Evolutionary conservation across 495 filamentous ascomycete genomes (phyloP).

Genomic region (Lichenothelia convexa): DNA sequence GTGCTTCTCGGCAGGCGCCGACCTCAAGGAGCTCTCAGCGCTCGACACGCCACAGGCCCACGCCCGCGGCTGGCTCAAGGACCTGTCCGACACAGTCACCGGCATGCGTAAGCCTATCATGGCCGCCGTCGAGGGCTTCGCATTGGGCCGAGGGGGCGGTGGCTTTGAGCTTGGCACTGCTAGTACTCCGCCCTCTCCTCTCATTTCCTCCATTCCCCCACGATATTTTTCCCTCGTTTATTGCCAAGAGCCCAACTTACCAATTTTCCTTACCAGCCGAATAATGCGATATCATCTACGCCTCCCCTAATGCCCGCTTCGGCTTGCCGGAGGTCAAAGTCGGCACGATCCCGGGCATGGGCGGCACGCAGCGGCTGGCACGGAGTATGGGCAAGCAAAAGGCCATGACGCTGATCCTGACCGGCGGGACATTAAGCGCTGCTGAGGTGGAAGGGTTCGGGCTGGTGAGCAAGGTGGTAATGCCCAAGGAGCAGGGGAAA

Average conservation of each 20-base stretch:
- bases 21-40: constrained; percentile 20
- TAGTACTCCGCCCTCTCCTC: constrained; percentile 3
- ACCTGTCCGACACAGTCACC: constrained; percentile 18
- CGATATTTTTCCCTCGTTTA: too few relatives aligned
- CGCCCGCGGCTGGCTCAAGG: constrained; percentile 18
- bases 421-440: constrained; percentile 3
- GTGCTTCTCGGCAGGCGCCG: constrained; percentile 25
- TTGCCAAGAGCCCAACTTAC: too few relatives aligned
- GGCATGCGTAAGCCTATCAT: constrained; percentile 5
- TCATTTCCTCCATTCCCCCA: too few relatives aligned
- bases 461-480: constrained; percentile 6
- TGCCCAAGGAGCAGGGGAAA: constrained; percentile 2
- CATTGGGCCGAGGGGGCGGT: constrained; percentile 7
- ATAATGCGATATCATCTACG: constrained; percentile 28
- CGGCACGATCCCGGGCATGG: constrained; percentile 26
- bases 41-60: constrained; percentile 17
- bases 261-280: constrained; percentile 6
- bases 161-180: constrained; percentile 11
- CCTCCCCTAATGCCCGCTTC: constrained; percentile 18
- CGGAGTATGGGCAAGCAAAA: constrained; percentile 24
- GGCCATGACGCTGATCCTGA: constrained; percentile 11
- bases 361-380: constrained; percentile 25
- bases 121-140: constrained; percentile 6
- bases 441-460: constrained; percentile 8
- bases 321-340: constrained; percentile 28